Evolutionary conservation across 495 filamentous ascomycete species (phyloP).

Genomic region (Rostrohypoxylon terebratum): DNA sequence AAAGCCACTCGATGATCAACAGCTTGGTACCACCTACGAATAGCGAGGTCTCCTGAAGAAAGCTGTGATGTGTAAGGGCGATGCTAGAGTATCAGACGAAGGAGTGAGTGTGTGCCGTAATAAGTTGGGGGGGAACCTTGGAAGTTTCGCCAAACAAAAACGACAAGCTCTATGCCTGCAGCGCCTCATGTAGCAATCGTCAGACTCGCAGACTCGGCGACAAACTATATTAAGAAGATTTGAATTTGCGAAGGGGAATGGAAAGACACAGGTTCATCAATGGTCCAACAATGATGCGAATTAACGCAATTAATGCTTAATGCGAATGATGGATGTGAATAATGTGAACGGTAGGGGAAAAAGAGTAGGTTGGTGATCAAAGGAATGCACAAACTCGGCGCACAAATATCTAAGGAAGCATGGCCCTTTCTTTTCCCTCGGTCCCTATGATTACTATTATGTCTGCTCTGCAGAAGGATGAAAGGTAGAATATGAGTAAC

Average conservation of each 20-base stretch:
- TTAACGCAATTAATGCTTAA: background rate
- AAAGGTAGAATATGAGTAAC: constrained; percentile 21
- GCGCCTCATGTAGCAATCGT: constrained; percentile 28
- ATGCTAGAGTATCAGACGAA: constrained; percentile 32
- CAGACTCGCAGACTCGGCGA: constrained; percentile 6
- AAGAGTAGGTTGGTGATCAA: constrained; percentile 30
- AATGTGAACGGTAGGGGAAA: constrained; percentile 6
- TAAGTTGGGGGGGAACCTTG: constrained; percentile 13
- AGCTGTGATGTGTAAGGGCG: constrained; percentile 2
- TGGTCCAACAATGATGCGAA: constrained; percentile 14
- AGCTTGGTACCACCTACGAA: background rate
- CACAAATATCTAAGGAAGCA: constrained; percentile 13
- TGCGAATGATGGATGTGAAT: background rate
- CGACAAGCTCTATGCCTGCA: constrained; percentile 15
- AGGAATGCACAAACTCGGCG: constrained; percentile 34
- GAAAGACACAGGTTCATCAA: constrained; percentile 28
- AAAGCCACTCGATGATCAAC: constrained; percentile 17
- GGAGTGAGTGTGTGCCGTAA: background rate
- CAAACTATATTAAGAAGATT: constrained; percentile 7
- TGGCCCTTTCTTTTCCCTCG: constrained; percentile 16
- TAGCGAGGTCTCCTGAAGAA: constrained; percentile 7
- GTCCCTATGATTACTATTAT: constrained; percentile 30
- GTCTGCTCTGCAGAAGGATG: constrained; percentile 44
- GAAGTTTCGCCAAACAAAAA: constrained; percentile 9
- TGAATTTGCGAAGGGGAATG: constrained; percentile 17